phyloP scores from a whole-genome alignment of 1,284 basidiomycete genomes.

The Rhodotorula sp. region DNA sequence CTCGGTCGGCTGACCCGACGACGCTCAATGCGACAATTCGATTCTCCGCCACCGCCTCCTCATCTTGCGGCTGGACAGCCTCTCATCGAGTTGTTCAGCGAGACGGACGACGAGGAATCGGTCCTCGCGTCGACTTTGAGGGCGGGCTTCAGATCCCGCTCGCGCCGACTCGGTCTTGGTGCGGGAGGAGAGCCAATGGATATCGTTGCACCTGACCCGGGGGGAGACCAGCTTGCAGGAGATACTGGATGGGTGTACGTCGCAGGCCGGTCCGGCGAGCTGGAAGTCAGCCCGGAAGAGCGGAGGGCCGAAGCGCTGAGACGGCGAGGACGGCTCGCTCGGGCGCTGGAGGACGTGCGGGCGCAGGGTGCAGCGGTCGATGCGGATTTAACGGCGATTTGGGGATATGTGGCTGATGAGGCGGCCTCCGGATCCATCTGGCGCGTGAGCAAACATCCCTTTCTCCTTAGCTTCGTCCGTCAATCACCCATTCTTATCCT shows the following conservation, averaged over 20 bases:
- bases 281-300: slow-evolving; percentile 8
- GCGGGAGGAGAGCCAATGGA: too few species aligned
- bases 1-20: too few species aligned
- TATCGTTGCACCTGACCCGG: not conserved
- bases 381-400: too few species aligned
- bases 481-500: not conserved
- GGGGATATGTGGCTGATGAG: not conserved
- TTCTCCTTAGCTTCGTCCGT: not conserved
- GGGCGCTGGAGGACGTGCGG: not conserved
- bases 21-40: too few species aligned
- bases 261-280: not conserved
- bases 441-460: not conserved
- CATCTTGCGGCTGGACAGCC: not conserved
- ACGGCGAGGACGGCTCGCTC: not conserved
- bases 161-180: not conserved
- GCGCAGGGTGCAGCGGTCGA: not conserved
- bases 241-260: slow-evolving; percentile 15
- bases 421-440: not conserved
- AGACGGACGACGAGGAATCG: too few species aligned
- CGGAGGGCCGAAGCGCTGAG: not conserved
- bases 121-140: too few species aligned
- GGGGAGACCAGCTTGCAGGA: not conserved
- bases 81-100: too few species aligned
- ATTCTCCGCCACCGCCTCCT: too few species aligned
- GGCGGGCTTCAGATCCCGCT: not conserved